Percentiles rank a stretch among this genome's conserved stretches.
Conservation (phyloP, 2,329 filamentous ascomycete species). For the Clonostachys rosea region DNA sequence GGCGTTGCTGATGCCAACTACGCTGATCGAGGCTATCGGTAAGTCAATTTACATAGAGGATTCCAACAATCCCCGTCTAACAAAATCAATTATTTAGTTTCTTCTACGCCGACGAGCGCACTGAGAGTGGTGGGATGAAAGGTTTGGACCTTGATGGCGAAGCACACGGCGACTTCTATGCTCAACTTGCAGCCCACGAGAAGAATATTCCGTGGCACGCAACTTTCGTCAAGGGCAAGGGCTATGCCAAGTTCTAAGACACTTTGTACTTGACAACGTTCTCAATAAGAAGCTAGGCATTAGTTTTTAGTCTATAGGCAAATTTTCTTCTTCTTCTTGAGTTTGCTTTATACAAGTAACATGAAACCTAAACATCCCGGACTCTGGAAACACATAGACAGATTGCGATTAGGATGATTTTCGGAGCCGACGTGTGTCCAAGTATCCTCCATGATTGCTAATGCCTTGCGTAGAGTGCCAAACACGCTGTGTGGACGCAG, state of each 20-base stretch:
- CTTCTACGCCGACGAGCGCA: conserved; percentile 45
- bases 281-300: too few species aligned
- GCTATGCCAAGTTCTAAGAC: conserved; percentile 28
- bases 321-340: too few species aligned
- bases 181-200: conserved; percentile 27
- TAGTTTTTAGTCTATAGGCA: too few species aligned
- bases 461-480: background rate
- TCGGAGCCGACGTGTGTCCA: background rate
- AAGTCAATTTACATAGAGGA: too few species aligned
- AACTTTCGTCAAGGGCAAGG: conserved; percentile 35
- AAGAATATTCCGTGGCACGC: conserved; percentile 38
- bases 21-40: too few species aligned
- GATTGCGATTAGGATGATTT: too few species aligned
- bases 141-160: conserved; percentile 24
- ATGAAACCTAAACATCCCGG: too few species aligned
- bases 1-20: too few species aligned
- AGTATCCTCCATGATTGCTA: background rate
- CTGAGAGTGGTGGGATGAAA: conserved; percentile 24
- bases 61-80: too few species aligned
- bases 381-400: too few species aligned
- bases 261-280: too few species aligned
- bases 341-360: too few species aligned
- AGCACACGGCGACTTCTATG: conserved; percentile 32
- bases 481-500: background rate
- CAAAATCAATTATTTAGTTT: conserved; percentile 26